phyloP scores from a whole-genome alignment of 495 filamentous ascomycete genomes.

The Aspergillus cavernicola region DNA sequence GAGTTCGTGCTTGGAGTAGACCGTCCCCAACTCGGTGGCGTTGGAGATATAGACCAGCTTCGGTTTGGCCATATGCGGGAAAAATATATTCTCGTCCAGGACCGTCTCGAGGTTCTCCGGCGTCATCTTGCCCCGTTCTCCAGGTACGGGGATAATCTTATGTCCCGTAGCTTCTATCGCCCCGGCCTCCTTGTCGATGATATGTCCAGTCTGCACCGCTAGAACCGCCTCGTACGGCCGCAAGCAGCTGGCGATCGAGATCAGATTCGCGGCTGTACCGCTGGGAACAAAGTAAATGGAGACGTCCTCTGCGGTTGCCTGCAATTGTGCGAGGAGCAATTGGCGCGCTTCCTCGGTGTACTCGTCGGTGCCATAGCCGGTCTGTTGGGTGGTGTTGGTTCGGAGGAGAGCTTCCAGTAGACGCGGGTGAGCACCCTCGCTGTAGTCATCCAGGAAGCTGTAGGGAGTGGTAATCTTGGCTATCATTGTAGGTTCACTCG shows the following conservation, averaged over 20 bases:
- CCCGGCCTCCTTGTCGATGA: constrained; percentile 41
- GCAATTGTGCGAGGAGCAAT: constrained; percentile 30
- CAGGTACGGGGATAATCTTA: constrained; percentile 40
- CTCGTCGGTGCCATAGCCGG: constrained; percentile 38
- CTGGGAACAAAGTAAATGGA: constrained; percentile 44
- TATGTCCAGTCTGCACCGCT: constrained; percentile 39
- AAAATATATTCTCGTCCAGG: constrained; percentile 37
- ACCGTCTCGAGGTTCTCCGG: constrained; percentile 33
- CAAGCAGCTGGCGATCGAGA: constrained; percentile 43
- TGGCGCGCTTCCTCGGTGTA: constrained; percentile 30
- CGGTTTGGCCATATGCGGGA: constrained; percentile 44
- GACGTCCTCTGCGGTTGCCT: constrained; percentile 33
- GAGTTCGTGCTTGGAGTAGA: constrained; percentile 38
- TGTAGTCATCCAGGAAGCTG: constrained; percentile 46
- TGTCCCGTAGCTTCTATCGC: constrained; percentile 46
- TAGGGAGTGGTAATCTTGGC: constrained; percentile 23
- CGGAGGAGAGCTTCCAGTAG: constrained; percentile 39
- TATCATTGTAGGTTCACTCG: constrained; percentile 10
- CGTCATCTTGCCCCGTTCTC: constrained; percentile 39
- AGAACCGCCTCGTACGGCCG: constrained; percentile 43
- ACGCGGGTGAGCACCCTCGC: constrained; percentile 43
- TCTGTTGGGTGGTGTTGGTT: constrained; percentile 38
- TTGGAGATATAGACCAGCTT: constrained; percentile 43
- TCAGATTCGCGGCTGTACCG: constrained; percentile 42
- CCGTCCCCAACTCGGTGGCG: constrained; percentile 40